These are phyloP conservation scores for Millerozyma miso DNA, from an alignment of 805 yeast species.

Conservation along the genomic window DNA sequence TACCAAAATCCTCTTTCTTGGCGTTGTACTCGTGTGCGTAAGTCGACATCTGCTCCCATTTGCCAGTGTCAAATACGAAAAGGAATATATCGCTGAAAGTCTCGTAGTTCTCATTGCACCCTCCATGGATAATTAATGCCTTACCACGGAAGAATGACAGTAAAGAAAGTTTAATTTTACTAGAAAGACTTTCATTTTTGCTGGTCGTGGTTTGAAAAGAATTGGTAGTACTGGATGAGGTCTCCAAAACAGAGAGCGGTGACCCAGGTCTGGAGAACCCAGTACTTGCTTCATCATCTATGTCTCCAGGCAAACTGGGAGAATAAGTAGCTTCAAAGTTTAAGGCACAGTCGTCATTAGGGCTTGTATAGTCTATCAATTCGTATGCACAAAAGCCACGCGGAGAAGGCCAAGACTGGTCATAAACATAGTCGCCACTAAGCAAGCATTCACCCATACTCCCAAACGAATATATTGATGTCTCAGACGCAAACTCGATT, in stretches of 20 bases:
- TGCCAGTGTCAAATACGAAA: conserved; percentile 28
- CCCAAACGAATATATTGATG: conserved; percentile 14
- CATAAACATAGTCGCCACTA: neutral
- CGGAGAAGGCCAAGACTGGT: conserved; percentile 27
- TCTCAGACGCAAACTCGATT: conserved; percentile 11
- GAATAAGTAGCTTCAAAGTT: conserved; percentile 4
- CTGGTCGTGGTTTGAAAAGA: conserved; percentile 10
- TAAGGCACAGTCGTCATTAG: conserved; percentile 17
- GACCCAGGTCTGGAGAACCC: neutral
- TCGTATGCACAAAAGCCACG: conserved; percentile 37
- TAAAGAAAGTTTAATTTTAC: conserved; percentile 5
- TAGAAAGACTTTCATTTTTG: neutral
- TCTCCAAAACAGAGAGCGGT: neutral
- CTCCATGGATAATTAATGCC: conserved; percentile 38
- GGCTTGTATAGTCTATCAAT: conserved; percentile 19
- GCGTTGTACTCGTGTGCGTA: conserved; percentile 34
- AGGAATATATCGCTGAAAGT: conserved; percentile 31
- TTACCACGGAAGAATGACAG: conserved; percentile 22
- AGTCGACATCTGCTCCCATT: conserved; percentile 32
- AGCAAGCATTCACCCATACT: conserved; percentile 1
- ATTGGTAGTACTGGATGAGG: conserved; percentile 8
- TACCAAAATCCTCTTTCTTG: conserved; percentile 10
- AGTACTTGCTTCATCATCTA: neutral
- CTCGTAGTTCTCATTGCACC: conserved; percentile 26
- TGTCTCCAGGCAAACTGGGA: neutral